These are phyloP conservation scores for Coniochaeta prunicola DNA, from an alignment of 2,329 filamentous ascomycete species.

Conservation along the genomic window DNA sequence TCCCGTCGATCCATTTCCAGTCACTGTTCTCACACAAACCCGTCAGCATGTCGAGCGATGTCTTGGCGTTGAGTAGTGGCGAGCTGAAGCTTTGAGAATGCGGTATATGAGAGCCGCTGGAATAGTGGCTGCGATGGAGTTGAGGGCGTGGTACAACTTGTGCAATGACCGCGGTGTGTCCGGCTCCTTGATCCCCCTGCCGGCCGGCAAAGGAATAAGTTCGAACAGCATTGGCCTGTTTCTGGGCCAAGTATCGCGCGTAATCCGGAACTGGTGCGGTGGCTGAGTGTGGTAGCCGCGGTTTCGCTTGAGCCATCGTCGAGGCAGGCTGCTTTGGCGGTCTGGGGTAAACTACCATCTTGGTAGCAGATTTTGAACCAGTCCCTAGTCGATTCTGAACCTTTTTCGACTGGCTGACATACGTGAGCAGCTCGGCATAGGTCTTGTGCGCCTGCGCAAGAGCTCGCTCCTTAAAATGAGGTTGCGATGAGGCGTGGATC, in stretches of 20 bases:
- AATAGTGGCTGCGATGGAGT: conserved; percentile 6
- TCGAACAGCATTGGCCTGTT: conserved; percentile 9
- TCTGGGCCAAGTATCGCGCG: conserved; percentile 13
- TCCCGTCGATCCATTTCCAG: conserved; percentile 90
- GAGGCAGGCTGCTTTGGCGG: conserved; percentile 29
- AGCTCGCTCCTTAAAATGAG: conserved; percentile 59
- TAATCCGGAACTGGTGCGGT: conserved; percentile 8
- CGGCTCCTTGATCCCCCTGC: conserved; percentile 4
- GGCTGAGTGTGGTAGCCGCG: conserved; percentile 3
- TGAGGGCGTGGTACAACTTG: conserved; percentile 10
- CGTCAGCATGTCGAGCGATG: conserved; percentile 64
- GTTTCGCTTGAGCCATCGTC: conserved; percentile 5
- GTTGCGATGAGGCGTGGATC: conserved; percentile 20
- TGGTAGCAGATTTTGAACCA: conserved; percentile 31
- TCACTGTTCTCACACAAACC: conserved; percentile 70
- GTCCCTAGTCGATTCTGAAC: conserved; percentile 29
- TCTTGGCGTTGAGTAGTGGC: conserved; percentile 49
- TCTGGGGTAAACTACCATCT: conserved; percentile 49
- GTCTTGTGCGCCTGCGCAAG: conserved; percentile 64
- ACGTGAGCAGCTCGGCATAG: conserved; percentile 63
- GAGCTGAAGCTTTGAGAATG: conserved; percentile 21
- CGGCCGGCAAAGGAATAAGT: conserved; percentile 5
- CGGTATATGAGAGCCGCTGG: conserved; percentile 8
- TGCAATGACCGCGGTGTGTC: conserved; percentile 10
- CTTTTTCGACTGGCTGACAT: conserved; percentile 54